phyloP scores from a whole-genome alignment of 2,329 filamentous ascomycete genomes.

The Cadophora luteo-olivacea region DNA sequence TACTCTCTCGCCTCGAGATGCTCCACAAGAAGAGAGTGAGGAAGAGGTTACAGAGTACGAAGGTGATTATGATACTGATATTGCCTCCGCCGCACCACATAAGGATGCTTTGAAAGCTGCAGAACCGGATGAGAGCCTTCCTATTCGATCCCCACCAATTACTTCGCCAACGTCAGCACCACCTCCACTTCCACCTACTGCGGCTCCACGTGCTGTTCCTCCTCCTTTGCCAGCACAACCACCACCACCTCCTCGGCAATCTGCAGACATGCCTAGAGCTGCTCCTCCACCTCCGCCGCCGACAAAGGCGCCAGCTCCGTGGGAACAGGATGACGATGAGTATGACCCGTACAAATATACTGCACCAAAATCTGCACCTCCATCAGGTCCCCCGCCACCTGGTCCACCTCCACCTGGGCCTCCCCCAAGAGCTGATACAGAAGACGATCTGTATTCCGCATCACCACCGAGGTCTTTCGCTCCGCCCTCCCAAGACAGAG shows the following conservation, averaged over 20 bases:
- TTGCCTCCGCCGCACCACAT: conserved; percentile 89
- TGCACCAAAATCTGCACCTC: conserved; percentile 38
- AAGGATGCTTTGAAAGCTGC: conserved; percentile 92
- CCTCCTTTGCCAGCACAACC: conserved; percentile 71
- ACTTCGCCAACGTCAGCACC: conserved; percentile 52
- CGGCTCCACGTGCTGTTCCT: conserved; percentile 65
- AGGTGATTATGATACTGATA: conserved; percentile 97
- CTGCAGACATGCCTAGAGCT: conserved; percentile 73
- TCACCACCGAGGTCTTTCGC: conserved; percentile 44
- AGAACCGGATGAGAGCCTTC: conserved; percentile 74
- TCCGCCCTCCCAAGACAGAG: conserved; percentile 46
- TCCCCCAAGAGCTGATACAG: conserved; percentile 35
- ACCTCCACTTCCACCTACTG: conserved; percentile 58
- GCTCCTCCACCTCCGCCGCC: conserved; percentile 63
- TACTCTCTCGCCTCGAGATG: conserved; percentile 51
- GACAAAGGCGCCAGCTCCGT: conserved; percentile 47
- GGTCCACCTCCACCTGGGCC: conserved; percentile 21
- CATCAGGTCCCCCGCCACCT: conserved; percentile 23
- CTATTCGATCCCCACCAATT: conserved; percentile 55
- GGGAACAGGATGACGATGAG: conserved; percentile 71
- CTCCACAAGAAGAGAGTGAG: conserved; percentile 65
- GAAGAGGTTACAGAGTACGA: conserved; percentile 94
- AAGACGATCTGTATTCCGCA: conserved; percentile 45
- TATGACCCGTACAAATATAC: conserved; percentile 72
- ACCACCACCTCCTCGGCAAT: conserved; percentile 59